Percentiles rank a stretch among this genome's conserved stretches.
Evolutionary conservation across 208 protist genomes (phyloP).

Genomic region (Zelonia costaricensis): DNA sequence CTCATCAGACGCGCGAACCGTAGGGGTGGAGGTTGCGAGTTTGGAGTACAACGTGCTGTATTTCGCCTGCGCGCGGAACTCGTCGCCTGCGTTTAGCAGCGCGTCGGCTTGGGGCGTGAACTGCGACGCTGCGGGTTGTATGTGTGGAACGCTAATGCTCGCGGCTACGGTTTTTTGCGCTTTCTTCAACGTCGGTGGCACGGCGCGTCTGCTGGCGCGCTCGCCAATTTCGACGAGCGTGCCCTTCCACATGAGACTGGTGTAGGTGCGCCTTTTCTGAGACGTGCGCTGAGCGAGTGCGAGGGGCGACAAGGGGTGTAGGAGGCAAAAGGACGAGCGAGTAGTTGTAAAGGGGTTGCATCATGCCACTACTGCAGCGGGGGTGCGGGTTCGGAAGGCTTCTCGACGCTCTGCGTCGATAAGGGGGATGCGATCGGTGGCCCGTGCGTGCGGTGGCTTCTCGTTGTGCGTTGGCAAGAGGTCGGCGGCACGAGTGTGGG

Average conservation of each 20-base stretch:
- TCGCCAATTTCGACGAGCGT: slow-evolving; percentile 9
- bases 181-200: not conserved
- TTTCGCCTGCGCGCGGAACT: slow-evolving; percentile 3
- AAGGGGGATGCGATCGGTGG: no score
- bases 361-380: no score
- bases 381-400: no score
- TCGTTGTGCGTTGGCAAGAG: no score
- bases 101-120: slow-evolving; percentile 8
- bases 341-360: no score
- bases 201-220: not conserved
- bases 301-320: not conserved
- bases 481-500: no score
- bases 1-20: slow-evolving; percentile 5
- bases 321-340: not conserved
- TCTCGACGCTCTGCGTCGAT: no score
- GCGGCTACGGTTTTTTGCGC: not conserved
- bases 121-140: not conserved
- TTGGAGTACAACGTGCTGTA: slow-evolving; percentile 18
- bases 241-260: slow-evolving; percentile 13
- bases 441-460: no score
- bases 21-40: slow-evolving; percentile 1
- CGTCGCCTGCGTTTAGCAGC: slow-evolving; percentile 2
- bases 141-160: not conserved
- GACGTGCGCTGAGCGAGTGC: not conserved
- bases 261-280: no score